These are phyloP conservation scores for Neostapfia colusana DNA, from an alignment of 176 grass and related monocot species.

Conservation along the genomic window DNA sequence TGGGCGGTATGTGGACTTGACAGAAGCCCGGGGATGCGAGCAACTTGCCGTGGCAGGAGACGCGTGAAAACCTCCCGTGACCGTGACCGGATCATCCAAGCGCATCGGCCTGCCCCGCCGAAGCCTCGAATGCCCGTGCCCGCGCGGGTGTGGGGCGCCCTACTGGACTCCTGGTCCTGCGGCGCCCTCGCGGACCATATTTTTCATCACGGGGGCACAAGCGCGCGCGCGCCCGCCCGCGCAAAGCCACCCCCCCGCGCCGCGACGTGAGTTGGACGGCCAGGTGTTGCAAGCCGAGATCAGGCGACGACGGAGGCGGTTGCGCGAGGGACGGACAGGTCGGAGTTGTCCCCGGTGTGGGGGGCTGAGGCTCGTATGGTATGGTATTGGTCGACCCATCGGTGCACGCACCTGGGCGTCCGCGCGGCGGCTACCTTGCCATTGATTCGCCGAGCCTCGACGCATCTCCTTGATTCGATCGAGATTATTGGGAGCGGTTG, in stretches of 20 bases:
- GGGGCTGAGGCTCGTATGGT: neutral
- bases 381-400: neutral
- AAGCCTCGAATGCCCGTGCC: neutral
- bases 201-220: no score
- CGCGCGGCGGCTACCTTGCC: neutral
- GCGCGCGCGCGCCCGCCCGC: no score
- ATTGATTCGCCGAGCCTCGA: neutral
- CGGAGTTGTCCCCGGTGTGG: neutral
- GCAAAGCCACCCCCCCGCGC: no score
- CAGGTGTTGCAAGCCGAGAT: neutral
- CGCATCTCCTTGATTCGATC: conserved; percentile 23
- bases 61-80: no score
- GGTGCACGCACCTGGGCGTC: neutral
- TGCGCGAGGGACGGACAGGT: neutral
- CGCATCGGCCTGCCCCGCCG: neutral
- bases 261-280: no score
- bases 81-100: no score
- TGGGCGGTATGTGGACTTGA: neutral
- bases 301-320: neutral
- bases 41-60: neutral
- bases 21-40: neutral
- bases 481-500: neutral
- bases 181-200: no score
- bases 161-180: no score
- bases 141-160: no score